A percentile compares a stretch with the other conserved stretches of the same genome.
These are phyloP conservation scores for Piper betle DNA, from an alignment of 164 flowering plant species.

Conservation along the genomic window DNA sequence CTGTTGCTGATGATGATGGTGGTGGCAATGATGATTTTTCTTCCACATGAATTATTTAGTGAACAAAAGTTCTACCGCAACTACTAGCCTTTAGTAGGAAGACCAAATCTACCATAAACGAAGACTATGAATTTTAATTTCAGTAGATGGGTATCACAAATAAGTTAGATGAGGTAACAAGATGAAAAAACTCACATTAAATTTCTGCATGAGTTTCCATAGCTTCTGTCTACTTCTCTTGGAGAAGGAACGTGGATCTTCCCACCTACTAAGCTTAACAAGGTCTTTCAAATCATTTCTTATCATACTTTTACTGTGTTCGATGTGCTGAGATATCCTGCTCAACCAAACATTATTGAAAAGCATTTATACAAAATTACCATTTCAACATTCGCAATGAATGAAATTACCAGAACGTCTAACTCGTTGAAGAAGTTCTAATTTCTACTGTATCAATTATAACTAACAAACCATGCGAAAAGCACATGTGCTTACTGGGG, in stretches of 20 bases:
- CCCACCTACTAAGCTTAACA: slow-evolving; percentile 66
- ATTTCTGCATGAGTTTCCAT: slow-evolving; percentile 60
- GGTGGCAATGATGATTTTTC: no score
- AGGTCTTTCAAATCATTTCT: slow-evolving; percentile 49
- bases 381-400: no score
- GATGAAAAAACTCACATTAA: slow-evolving; percentile 25
- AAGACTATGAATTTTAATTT: no score
- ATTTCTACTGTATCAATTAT: background rate
- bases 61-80: no score
- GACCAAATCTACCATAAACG: no score
- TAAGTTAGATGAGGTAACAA: no score
- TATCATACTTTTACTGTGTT: slow-evolving; percentile 27
- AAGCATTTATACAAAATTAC: background rate
- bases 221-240: slow-evolving; percentile 58
- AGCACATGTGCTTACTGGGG: slow-evolving; percentile 47
- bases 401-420: no score
- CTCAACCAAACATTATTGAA: slow-evolving; percentile 4
- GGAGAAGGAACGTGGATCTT: slow-evolving; percentile 43
- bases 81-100: no score
- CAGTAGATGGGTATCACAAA: no score
- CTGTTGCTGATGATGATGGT: no score
- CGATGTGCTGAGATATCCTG: slow-evolving; percentile 50
- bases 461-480: background rate
- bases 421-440: no score
- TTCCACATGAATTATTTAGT: no score